Conservation (phyloP, 108 stramenopile species). For the Cyclotella sp. region DNA sequence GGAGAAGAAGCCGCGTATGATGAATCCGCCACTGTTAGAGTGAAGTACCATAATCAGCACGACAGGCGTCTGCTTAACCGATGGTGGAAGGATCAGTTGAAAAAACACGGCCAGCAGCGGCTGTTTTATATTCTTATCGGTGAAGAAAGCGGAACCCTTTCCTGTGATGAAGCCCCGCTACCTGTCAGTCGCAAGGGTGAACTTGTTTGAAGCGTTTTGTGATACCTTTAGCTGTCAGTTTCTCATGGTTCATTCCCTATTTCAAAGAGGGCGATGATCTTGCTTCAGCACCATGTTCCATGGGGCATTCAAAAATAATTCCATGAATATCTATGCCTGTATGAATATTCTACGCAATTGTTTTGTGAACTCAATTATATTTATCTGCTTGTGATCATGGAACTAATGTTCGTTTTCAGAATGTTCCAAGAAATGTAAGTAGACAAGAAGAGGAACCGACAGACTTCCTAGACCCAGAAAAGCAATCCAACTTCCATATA, state of each 20-base stretch:
- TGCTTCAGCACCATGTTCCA: too few species aligned
- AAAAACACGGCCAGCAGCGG: slow-evolving; percentile 68
- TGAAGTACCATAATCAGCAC: slow-evolving; percentile 77
- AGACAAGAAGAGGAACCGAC: neutral
- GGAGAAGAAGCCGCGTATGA: slow-evolving; percentile 62
- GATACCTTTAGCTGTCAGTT: too few species aligned
- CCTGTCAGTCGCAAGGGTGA: slow-evolving; percentile 10
- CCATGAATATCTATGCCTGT: too few species aligned
- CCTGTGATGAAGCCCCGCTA: slow-evolving; percentile 24
- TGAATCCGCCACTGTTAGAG: slow-evolving; percentile 75
- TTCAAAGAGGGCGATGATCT: too few species aligned
- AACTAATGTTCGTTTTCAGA: neutral
- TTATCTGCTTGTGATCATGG: neutral
- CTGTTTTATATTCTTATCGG: slow-evolving; percentile 74
- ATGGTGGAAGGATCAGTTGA: slow-evolving; percentile 87
- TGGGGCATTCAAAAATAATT: too few species aligned
- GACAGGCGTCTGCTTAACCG: slow-evolving; percentile 73
- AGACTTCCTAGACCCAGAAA: slow-evolving; percentile 15
- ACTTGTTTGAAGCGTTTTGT: slow-evolving; percentile 3
- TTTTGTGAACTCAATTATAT: neutral
- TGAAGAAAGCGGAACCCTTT: slow-evolving; percentile 82
- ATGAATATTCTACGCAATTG: too few species aligned
- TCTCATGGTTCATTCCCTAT: too few species aligned
- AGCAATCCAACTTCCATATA: slow-evolving; percentile 14
- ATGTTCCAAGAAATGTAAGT: slow-evolving; percentile 3